Evolutionary conservation across 495 filamentous ascomycete species (phyloP).

Genomic region (Daldinia childiae): DNA sequence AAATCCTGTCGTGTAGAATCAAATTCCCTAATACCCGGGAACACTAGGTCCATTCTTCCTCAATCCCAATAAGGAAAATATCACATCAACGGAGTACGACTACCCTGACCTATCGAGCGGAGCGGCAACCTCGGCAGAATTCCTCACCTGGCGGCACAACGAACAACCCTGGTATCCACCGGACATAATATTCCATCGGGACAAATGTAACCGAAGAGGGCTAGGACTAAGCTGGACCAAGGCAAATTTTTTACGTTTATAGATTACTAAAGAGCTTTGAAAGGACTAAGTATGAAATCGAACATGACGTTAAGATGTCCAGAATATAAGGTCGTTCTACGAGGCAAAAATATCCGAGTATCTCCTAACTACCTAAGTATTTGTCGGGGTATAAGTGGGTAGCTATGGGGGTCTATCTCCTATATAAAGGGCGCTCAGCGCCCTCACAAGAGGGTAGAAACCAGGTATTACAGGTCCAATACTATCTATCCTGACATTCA

Average conservation of each 20-base stretch:
- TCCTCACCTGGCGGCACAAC: conserved; percentile 22
- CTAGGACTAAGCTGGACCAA: background rate
- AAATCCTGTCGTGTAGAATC: background rate
- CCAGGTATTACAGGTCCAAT: no score
- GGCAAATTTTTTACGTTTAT: background rate
- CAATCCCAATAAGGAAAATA: background rate
- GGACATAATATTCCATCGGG: conserved; percentile 21
- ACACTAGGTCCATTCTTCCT: background rate
- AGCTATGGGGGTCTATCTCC: no score
- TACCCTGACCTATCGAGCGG: conserved; percentile 20
- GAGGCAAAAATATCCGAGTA: no score
- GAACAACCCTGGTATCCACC: conserved; percentile 5
- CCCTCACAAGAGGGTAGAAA: no score
- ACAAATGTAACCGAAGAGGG: conserved; percentile 17
- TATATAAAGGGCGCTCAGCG: no score
- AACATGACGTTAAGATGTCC: no score
- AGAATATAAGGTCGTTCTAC: no score
- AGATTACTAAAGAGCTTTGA: background rate
- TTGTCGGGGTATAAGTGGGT: no score
- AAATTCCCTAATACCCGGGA: conserved; percentile 15
- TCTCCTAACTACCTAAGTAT: no score
- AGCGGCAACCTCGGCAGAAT: conserved; percentile 26
- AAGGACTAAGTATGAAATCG: no score
- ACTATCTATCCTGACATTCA: no score
- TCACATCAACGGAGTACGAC: conserved; percentile 4